These are phyloP conservation scores for Irpex sp. DNA, from an alignment of 1,284 basidiomycete species.

Conservation along the genomic window DNA sequence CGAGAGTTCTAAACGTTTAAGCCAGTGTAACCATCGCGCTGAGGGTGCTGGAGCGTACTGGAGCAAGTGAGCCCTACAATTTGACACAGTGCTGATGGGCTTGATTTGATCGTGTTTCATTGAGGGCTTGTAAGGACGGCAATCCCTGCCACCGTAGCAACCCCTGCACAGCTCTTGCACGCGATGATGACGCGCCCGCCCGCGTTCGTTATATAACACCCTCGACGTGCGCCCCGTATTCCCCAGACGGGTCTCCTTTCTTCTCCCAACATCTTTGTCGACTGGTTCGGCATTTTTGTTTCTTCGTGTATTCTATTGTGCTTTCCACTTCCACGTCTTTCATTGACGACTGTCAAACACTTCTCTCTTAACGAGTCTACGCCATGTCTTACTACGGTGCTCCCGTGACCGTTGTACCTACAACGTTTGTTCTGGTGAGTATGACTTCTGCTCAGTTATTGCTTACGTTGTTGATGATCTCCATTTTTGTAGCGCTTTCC, in stretches of 20 bases:
- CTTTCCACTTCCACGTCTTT: slow-evolving; percentile 15
- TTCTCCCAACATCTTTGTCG: slow-evolving; percentile 21
- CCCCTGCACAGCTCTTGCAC: slow-evolving; percentile 4
- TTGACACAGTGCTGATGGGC: background rate
- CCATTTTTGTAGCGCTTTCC: slow-evolving; percentile 8
- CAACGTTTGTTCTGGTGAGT: slow-evolving; percentile 1
- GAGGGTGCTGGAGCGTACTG: background rate
- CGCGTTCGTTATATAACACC: slow-evolving; percentile 11
- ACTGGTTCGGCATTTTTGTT: slow-evolving; percentile 28
- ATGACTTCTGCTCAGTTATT: background rate
- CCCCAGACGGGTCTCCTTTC: slow-evolving; percentile 17
- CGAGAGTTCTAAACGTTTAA: background rate
- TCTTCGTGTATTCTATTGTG: slow-evolving; percentile 9
- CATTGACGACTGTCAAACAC: background rate
- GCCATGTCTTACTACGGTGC: slow-evolving; percentile 11
- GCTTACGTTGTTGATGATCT: background rate
- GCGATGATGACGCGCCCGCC: background rate
- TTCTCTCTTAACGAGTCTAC: slow-evolving; percentile 1
- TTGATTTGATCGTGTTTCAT: background rate
- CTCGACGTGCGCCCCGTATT: slow-evolving; percentile 1
- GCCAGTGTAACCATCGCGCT: background rate
- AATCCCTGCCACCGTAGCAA: slow-evolving; percentile 4
- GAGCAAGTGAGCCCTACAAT: background rate
- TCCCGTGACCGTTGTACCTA: background rate
- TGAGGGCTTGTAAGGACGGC: background rate